Evolutionary conservation across 768 basidiomycete species (phyloP).

Genomic region (Hygrocybe punicea): DNA sequence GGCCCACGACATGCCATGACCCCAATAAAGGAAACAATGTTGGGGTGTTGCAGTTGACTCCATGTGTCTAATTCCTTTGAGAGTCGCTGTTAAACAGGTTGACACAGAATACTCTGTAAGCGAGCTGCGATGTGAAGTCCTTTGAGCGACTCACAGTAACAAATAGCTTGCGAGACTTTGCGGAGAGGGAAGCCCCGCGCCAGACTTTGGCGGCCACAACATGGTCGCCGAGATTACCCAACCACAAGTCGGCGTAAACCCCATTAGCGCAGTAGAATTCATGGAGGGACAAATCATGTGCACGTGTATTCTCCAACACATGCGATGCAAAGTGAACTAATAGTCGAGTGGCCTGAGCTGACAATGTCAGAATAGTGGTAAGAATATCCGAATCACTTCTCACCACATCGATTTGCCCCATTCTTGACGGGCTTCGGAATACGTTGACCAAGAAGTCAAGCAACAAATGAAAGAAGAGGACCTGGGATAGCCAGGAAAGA

Average conservation of each 20-base stretch:
- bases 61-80: slow-evolving; percentile 11
- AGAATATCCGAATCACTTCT: neutral
- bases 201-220: slow-evolving; percentile 13
- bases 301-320: neutral
- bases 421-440: no score
- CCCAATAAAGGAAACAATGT: slow-evolving; percentile 20
- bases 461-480: no score
- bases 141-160: slow-evolving; percentile 2
- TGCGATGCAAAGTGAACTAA: neutral
- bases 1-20: slow-evolving; percentile 13
- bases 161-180: neutral
- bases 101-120: neutral
- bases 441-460: no score
- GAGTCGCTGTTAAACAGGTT: slow-evolving; percentile 2
- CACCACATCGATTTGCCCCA: neutral
- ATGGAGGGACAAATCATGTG: neutral
- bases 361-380: neutral
- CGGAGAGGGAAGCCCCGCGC: slow-evolving; percentile 9
- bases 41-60: slow-evolving; percentile 16
- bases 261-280: slow-evolving; percentile 4
- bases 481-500: no score
- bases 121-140: neutral
- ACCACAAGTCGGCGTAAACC: slow-evolving; percentile 9
- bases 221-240: slow-evolving; percentile 3
- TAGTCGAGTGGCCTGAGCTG: neutral